A percentile compares a stretch with the other conserved stretches of the same genome.
These are phyloP conservation scores for Penicillium herquei DNA, from an alignment of 495 filamentous ascomycete genomes.

Conservation along the genomic window DNA sequence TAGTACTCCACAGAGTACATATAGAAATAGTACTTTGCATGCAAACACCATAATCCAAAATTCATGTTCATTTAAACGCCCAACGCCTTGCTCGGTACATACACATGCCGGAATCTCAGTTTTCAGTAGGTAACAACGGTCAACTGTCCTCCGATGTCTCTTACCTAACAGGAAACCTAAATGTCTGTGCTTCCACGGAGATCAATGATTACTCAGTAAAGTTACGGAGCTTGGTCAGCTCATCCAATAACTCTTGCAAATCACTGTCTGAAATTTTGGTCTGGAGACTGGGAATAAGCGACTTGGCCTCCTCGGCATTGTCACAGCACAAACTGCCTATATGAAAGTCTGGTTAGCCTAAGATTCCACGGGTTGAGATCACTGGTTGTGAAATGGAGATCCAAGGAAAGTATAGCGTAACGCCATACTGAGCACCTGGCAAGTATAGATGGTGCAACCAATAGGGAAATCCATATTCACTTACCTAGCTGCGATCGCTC, in stretches of 20 bases:
- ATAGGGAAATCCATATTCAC: conserved; percentile 8
- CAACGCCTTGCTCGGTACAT: conserved; percentile 8
- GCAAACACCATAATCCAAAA: background rate
- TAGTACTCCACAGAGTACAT: no score
- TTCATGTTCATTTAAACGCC: conserved; percentile 1
- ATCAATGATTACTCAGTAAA: conserved; percentile 43
- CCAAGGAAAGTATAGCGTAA: no score
- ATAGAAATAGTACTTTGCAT: background rate
- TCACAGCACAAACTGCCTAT: conserved; percentile 89
- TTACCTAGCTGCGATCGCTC: conserved; percentile 90
- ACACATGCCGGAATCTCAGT: background rate
- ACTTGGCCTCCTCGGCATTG: conserved; percentile 91
- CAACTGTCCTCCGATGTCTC: conserved; percentile 3
- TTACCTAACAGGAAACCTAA: conserved; percentile 3
- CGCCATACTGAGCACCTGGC: no score
- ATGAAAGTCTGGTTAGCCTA: background rate
- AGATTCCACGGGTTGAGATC: no score
- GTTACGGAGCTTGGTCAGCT: conserved; percentile 77
- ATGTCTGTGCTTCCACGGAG: background rate
- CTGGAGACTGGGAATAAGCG: conserved; percentile 83
- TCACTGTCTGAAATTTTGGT: conserved; percentile 87
- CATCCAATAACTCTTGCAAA: conserved; percentile 80
- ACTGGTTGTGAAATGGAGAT: no score
- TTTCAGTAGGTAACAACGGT: background rate
- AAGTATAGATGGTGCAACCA: no score